These are phyloP conservation scores for Tetrahymena thermophila DNA, from an alignment of 73 alveolate genomes.

Conservation along the genomic window DNA sequence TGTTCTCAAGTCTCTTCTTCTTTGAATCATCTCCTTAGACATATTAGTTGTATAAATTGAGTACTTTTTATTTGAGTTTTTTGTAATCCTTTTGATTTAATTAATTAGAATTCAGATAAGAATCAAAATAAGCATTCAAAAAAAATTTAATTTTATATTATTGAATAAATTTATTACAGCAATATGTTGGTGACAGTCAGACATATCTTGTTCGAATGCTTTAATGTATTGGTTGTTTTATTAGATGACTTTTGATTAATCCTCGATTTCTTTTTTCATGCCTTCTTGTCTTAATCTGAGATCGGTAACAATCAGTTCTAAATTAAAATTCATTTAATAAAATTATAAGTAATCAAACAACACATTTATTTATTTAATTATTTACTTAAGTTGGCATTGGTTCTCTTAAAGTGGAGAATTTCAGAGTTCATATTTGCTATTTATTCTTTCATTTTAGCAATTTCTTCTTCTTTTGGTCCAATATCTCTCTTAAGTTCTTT, in stretches of 20 bases:
- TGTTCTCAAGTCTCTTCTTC: slow-evolving; percentile 67
- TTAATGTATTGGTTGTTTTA: slow-evolving; percentile 60
- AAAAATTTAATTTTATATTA: too few species aligned
- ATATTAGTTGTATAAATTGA: slow-evolving; percentile 51
- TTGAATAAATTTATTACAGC: not conserved
- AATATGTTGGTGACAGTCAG: slow-evolving; percentile 28
- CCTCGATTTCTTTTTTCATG: slow-evolving; percentile 63
- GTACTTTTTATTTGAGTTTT: slow-evolving; percentile 50
- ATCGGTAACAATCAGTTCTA: slow-evolving; percentile 61
- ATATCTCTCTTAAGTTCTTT: slow-evolving; percentile 89
- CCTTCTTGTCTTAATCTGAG: slow-evolving; percentile 65
- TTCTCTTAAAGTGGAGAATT: slow-evolving; percentile 63
- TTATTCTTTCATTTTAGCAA: slow-evolving; percentile 63
- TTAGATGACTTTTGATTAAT: slow-evolving; percentile 41
- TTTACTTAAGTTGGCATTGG: slow-evolving; percentile 71
- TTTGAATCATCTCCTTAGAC: slow-evolving; percentile 51
- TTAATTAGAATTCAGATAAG: not conserved
- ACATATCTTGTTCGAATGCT: slow-evolving; percentile 72
- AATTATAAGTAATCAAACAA: too few species aligned
- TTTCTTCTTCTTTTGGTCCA: slow-evolving; percentile 92
- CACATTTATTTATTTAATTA: not conserved
- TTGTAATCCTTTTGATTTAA: slow-evolving; percentile 45
- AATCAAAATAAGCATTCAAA: not conserved
- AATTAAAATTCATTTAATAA: not conserved
- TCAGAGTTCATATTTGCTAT: slow-evolving; percentile 72